Conservation (phyloP, 83 land plant genomes). For the Larix sibirica region DNA sequence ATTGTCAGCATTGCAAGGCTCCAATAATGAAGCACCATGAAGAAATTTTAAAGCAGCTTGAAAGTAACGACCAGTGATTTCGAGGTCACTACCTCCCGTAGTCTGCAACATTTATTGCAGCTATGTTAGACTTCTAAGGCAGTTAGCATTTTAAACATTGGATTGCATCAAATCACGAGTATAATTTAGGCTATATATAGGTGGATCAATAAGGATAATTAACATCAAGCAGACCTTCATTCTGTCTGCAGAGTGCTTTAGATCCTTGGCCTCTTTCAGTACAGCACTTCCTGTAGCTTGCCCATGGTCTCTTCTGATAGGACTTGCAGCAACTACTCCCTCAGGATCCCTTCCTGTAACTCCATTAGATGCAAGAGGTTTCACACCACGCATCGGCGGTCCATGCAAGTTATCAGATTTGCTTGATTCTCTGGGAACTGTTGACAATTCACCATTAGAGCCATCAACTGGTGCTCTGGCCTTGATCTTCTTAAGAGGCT, state of each 20-base stretch:
- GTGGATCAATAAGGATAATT: no score
- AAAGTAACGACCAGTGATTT: conserved; percentile 57
- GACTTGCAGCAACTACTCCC: conserved; percentile 10
- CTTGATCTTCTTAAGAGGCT: conserved; percentile 47
- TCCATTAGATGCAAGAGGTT: conserved; percentile 40
- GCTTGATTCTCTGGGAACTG: conserved; percentile 16
- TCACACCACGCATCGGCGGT: not conserved
- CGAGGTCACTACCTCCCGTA: conserved; percentile 29
- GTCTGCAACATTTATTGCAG: conserved; percentile 32
- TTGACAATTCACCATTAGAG: conserved; percentile 18
- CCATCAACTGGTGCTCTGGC: conserved; percentile 8
- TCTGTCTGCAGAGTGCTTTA: conserved; percentile 90
- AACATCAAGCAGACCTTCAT: conserved; percentile 62
- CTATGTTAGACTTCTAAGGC: conserved; percentile 33
- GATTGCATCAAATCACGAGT: not conserved
- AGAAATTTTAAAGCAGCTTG: conserved; percentile 93
- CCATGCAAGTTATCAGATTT: no score
- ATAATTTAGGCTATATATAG: not conserved
- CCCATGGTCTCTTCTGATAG: conserved; percentile 13
- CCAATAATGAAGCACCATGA: conserved; percentile 12
- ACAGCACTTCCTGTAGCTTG: conserved; percentile 32
- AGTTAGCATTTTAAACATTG: not conserved
- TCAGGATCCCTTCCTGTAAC: conserved; percentile 30
- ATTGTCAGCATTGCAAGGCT: conserved; percentile 12
- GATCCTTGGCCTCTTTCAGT: conserved; percentile 76